Conservation (phyloP, 1,139 yeast genomes). For the Diutina siamensis region DNA sequence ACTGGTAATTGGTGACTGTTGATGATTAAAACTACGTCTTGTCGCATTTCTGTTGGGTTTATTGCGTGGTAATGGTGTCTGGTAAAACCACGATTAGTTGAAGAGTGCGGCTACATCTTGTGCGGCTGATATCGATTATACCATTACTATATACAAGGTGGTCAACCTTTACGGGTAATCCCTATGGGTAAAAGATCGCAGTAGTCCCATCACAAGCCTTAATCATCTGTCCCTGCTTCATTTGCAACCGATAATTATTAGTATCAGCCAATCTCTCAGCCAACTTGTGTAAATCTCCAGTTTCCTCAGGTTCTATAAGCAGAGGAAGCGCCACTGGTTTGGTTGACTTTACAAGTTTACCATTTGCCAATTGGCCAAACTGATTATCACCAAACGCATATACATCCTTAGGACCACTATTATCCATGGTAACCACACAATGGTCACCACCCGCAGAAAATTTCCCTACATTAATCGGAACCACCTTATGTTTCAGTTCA, state of each 20-base stretch:
- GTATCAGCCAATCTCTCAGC: constrained; percentile 2
- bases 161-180: no score
- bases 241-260: background rate
- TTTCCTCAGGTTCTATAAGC: constrained; percentile 43
- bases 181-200: background rate
- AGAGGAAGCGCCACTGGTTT: constrained; percentile 46
- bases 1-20: no score
- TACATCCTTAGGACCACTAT: constrained; percentile 42
- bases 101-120: no score
- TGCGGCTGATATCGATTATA: background rate
- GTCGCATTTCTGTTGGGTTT: no score
- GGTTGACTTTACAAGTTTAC: constrained; percentile 49
- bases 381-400: constrained; percentile 78
- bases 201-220: constrained; percentile 1
- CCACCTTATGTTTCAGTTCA: constrained; percentile 20
- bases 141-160: background rate
- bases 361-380: constrained; percentile 76
- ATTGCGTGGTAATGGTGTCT: no score
- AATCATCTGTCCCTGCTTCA: background rate
- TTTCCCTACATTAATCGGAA: constrained; percentile 34
- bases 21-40: no score
- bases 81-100: no score
- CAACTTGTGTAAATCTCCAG: background rate
- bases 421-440: constrained; percentile 45
- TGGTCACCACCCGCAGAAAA: constrained; percentile 62